These are phyloP conservation scores for Plasmodium gaboni DNA, from an alignment of 169 alveolate species.

Conservation along the genomic window DNA sequence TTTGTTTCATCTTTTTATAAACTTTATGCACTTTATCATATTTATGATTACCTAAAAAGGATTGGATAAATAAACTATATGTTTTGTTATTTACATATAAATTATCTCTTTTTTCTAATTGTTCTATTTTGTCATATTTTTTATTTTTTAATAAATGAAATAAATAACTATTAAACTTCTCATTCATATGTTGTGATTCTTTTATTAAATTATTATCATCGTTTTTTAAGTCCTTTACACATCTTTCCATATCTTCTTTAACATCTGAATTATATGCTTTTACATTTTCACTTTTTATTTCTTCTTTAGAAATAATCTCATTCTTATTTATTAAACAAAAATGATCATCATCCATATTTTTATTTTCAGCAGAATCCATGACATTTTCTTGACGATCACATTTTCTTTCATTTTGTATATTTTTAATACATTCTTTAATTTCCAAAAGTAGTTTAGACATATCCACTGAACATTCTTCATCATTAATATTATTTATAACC, in stretches of 20 bases:
- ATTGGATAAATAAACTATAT: slow-evolving; percentile 67
- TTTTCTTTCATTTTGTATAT: slow-evolving; percentile 41
- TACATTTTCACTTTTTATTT: slow-evolving; percentile 19
- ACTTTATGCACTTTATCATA: slow-evolving; percentile 72
- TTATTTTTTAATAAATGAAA: slow-evolving; percentile 53
- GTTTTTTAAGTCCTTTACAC: slow-evolving; percentile 2
- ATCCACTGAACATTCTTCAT: slow-evolving; percentile 16
- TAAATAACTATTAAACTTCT: slow-evolving; percentile 41
- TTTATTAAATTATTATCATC: slow-evolving; percentile 17
- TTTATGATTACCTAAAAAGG: slow-evolving; percentile 62
- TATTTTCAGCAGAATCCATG: slow-evolving; percentile 2
- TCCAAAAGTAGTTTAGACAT: slow-evolving; percentile 42
- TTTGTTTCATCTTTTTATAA: slow-evolving; percentile 63
- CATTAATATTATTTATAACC: slow-evolving; percentile 25
- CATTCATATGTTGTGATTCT: slow-evolving; percentile 29
- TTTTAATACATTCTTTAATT: slow-evolving; percentile 62
- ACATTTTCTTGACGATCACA: slow-evolving; percentile 17
- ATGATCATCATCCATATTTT: not conserved
- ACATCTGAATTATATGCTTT: not conserved
- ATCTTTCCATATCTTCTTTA: slow-evolving; percentile 8
- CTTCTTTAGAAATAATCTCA: slow-evolving; percentile 14
- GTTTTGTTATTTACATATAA: slow-evolving; percentile 70
- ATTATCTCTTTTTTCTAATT: slow-evolving; percentile 68
- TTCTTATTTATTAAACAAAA: not conserved
- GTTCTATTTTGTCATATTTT: slow-evolving; percentile 64